Base-by-base conservation (phyloP, 2,329 filamentous ascomycete genomes). In the Hymenoscyphus scutula region DNA sequence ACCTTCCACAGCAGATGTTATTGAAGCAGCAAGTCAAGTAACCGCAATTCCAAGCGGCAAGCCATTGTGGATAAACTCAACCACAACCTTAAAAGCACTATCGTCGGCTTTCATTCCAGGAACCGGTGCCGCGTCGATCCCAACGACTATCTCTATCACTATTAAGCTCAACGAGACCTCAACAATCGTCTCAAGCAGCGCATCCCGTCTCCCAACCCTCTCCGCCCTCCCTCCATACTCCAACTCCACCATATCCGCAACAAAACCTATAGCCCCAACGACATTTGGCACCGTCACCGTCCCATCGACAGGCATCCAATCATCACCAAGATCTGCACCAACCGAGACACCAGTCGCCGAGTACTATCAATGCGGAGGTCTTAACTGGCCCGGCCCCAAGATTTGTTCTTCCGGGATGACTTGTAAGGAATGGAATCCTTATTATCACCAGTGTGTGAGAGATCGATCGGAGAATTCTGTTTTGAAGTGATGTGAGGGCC, bases 381-480 rank as follows among this genome's bases (percentile, higher is more conserved):
- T 56, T 7, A 56, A 23, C 30, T 34, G 19, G 13, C 2, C 25
- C 15, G 53, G 54, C 19, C 19, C 15, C 11, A 56, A 13, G 32
- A n/a, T 17, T 2, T 56, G 53, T 56, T 27, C 30, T n/a, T 19
- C 30, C n/a, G 54, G 30, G 2, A 34, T 19, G 29, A 15, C 6
- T 25, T 56, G 30, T 23, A 56, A 38, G 19, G 19, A 56, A 1
- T 25, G 23, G 30, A 56, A 38, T 25, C 32, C 54, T 32, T 34
- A 56, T 30, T 56, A 56, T 38, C 19, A 38, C 30, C 54, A 56
- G 54, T 56, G 54, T 38, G 54, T 56, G 6, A 38, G 54, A 32
- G 29, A 25, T 56, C 7, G 2, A 37, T 25, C 17, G n/a, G 11
- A 37, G 0, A 11, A 45, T 25, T 7, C 25, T 19, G 17, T 45